Percentiles rank a stretch among this genome's conserved stretches.
These are phyloP conservation scores for Geranomyces variabilis DNA, from an alignment of 192 early-diverging fungal species.

Conservation along the genomic window DNA sequence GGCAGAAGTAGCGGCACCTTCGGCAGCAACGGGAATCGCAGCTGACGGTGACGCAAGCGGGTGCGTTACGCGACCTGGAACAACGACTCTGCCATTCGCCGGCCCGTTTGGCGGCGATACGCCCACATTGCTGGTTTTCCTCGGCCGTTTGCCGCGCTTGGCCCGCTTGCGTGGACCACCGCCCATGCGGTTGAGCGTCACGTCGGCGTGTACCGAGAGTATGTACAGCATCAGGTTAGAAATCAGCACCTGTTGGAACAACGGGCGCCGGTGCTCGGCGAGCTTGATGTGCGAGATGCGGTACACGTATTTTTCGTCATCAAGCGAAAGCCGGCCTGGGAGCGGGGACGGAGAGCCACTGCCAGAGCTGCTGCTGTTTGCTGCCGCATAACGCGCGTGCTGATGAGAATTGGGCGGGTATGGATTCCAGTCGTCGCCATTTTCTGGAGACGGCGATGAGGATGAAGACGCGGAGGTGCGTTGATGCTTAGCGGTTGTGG, in stretches of 20 bases:
- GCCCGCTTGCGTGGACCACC: constrained; percentile 35
- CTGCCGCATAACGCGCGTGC: not conserved
- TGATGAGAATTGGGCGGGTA: constrained; percentile 27
- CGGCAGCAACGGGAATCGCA: not conserved
- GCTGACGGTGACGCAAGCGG: not conserved
- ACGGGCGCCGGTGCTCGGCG: constrained; percentile 45
- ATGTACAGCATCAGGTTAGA: constrained; percentile 60
- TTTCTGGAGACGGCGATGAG: constrained; percentile 1
- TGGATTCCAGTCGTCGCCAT: constrained; percentile 32
- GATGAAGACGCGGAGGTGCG: not conserved
- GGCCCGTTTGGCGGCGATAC: not conserved
- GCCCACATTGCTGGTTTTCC: constrained; percentile 15
- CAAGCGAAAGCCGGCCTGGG: constrained; percentile 24
- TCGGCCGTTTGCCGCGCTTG: constrained; percentile 15
- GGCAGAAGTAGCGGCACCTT: not conserved
- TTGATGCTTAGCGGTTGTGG: not conserved
- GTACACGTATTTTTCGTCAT: constrained; percentile 46
- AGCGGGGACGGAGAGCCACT: not conserved
- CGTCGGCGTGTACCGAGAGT: constrained; percentile 55
- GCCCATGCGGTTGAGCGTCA: constrained; percentile 45
- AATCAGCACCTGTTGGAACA: constrained; percentile 55
- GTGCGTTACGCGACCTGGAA: not conserved
- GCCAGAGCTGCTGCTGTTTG: not conserved
- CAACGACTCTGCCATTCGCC: not conserved
- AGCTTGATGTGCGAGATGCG: constrained; percentile 54